These are phyloP conservation scores for Fusarium nelsonii DNA, from an alignment of 2,329 filamentous ascomycete genomes.

Conservation along the genomic window DNA sequence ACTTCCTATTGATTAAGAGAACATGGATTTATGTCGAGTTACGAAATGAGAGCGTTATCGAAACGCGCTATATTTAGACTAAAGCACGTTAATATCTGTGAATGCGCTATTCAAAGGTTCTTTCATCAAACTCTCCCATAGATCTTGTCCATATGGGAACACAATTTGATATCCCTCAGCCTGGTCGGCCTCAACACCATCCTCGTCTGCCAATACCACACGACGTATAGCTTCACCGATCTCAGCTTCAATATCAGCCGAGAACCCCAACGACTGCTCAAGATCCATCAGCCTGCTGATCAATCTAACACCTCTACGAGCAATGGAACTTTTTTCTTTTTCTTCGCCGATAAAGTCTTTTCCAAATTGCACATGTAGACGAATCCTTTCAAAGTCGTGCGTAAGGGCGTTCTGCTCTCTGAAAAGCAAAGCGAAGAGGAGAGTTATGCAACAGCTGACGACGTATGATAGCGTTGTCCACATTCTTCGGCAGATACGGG, in stretches of 20 bases:
- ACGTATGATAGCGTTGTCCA: slow-evolving; percentile 10
- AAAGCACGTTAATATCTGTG: no score
- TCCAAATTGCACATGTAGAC: background rate
- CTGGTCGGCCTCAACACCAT: background rate
- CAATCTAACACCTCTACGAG: background rate
- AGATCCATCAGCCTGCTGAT: background rate
- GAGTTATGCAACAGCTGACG: slow-evolving; percentile 6
- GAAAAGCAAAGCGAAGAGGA: background rate
- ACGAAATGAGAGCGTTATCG: no score
- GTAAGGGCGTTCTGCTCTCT: background rate
- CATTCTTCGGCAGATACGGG: slow-evolving; percentile 5
- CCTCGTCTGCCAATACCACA: background rate
- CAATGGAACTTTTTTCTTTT: background rate
- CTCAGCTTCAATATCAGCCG: slow-evolving; percentile 3
- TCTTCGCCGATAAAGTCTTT: background rate
- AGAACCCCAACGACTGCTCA: background rate
- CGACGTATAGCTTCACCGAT: slow-evolving; percentile 6
- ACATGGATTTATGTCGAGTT: no score
- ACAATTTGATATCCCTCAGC: background rate
- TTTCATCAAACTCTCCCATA: slow-evolving; percentile 4
- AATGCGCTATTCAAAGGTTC: background rate
- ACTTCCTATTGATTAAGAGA: no score
- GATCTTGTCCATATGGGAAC: slow-evolving; percentile 8
- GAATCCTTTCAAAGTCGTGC: background rate
- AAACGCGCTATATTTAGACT: no score